Conservation (phyloP, 2,329 filamentous ascomycete species). For the Trichophyton rubrum region DNA sequence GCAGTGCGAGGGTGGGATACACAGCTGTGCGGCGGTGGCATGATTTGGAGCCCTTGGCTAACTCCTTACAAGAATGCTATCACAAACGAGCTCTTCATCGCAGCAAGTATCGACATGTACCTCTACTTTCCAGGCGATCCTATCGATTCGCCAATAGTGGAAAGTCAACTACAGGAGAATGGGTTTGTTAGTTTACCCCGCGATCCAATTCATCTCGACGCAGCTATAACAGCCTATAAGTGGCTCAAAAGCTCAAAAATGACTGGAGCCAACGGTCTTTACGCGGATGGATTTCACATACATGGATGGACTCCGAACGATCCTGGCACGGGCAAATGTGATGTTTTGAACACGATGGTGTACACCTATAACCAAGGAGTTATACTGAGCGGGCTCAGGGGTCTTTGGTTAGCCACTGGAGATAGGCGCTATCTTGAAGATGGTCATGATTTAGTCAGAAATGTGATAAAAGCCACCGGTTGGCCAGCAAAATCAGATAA, state of each 20-base stretch:
- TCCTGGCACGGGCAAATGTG: slow-evolving; percentile 59
- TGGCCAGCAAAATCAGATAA: slow-evolving; percentile 41
- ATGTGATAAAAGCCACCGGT: slow-evolving; percentile 66
- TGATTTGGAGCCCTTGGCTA: slow-evolving; percentile 76
- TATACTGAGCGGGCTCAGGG: slow-evolving; percentile 65
- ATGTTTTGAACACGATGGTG: slow-evolving; percentile 73
- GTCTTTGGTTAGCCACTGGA: slow-evolving; percentile 67
- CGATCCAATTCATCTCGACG: slow-evolving; percentile 55
- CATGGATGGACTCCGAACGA: slow-evolving; percentile 45
- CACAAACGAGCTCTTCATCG: slow-evolving; percentile 81
- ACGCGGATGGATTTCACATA: slow-evolving; percentile 82
- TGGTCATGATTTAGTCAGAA: slow-evolving; percentile 62
- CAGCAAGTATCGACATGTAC: slow-evolving; percentile 80
- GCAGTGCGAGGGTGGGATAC: slow-evolving; percentile 71
- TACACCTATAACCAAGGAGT: slow-evolving; percentile 97
- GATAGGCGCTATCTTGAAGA: slow-evolving; percentile 60
- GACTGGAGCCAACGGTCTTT: slow-evolving; percentile 62
- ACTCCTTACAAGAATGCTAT: slow-evolving; percentile 91
- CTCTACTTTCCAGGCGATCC: slow-evolving; percentile 71
- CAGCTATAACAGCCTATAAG: slow-evolving; percentile 63
- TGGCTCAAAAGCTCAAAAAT: slow-evolving; percentile 75
- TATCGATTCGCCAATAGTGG: slow-evolving; percentile 39
- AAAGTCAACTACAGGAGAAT: slow-evolving; percentile 15
- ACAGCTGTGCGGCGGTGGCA: slow-evolving; percentile 68
- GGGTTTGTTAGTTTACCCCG: slow-evolving; percentile 29